Evolutionary conservation across 148 eudicot genomes (phyloP), one percentile per base, ranked within the genome.

Genomic region (Fagopyrum tataricum): DNA sequence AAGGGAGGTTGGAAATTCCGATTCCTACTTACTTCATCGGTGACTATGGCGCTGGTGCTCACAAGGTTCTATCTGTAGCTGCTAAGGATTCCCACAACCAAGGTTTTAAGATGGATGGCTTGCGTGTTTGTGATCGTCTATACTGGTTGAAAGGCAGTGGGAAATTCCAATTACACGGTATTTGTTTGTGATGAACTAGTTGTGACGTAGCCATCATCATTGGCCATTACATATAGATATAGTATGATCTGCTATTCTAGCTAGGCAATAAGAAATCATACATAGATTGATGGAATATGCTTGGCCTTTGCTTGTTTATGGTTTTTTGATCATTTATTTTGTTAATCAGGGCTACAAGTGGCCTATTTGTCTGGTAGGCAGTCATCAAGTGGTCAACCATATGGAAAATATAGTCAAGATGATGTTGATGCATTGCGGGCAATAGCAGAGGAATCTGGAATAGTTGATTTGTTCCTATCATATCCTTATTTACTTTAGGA

Each of bases 81-180:
- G 77, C 82, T 0, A 94, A 78, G 74, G 89, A 85, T 44, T 44
- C 87, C 3, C 83, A 18, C 0, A 94, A 94, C 73, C 81, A 48
- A 73, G 98, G 98, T 80, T 94, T 94, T 78, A 91, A 89, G 83
- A 79, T 91, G 96, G 98, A 91, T 48, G 98, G 98, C 8, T 78
- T 91, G 18, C 88, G 72, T 75, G 80, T 94, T 56, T 85, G 86
- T 46, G 82, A 78, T n/a, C 88, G 90, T 80, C 83, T 91, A 83
- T 94, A 72, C 73, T 94, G 98, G 97, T 81, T 94, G 79, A 89
- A 86, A 81, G 97, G 98, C 77, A 86, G 97, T 79, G 98, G 97
- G 26, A 87, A 84, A 75, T 94, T 94, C 78, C 81, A 72, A 31
- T 81, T 90, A 24, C 84, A 80, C 73, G 96, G 96, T 87, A 78